Percentiles rank a stretch among this genome's conserved stretches.
Evolutionary conservation across 2,329 filamentous ascomycete genomes (phyloP).

Genomic region (Sporothrix humicola): DNA sequence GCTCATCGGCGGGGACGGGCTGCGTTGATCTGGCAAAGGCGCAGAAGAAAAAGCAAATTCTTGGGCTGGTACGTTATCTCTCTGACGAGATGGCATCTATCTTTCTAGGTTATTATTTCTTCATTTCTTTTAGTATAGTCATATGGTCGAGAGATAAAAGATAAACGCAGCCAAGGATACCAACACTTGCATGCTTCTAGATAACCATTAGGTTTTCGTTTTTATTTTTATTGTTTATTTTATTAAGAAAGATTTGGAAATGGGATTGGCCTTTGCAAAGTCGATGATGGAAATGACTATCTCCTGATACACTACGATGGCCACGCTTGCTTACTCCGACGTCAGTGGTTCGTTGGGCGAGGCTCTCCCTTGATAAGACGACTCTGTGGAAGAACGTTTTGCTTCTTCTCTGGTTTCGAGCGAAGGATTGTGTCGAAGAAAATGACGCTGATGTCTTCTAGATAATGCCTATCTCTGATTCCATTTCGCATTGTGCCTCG

Average conservation of each 20-base stretch:
- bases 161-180: neutral
- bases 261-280: neutral
- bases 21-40: neutral
- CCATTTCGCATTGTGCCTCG: neutral
- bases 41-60: neutral
- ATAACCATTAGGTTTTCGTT: neutral
- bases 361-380: conserved; percentile 15
- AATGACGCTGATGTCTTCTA: neutral
- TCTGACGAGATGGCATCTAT: neutral
- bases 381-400: neutral
- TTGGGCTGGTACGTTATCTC: neutral
- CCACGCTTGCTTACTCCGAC: neutral
- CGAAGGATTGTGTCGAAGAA: neutral
- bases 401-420: neutral
- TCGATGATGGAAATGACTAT: neutral
- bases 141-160: neutral
- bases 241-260: neutral
- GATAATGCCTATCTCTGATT: neutral
- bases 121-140: neutral
- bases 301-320: neutral
- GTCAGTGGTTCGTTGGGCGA: neutral
- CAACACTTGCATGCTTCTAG: neutral
- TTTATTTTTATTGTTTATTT: too few relatives aligned
- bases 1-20: conserved; percentile 58
- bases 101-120: neutral